Conservation (phyloP, 1,284 basidiomycete species). For the Apiotrichum gracile region DNA sequence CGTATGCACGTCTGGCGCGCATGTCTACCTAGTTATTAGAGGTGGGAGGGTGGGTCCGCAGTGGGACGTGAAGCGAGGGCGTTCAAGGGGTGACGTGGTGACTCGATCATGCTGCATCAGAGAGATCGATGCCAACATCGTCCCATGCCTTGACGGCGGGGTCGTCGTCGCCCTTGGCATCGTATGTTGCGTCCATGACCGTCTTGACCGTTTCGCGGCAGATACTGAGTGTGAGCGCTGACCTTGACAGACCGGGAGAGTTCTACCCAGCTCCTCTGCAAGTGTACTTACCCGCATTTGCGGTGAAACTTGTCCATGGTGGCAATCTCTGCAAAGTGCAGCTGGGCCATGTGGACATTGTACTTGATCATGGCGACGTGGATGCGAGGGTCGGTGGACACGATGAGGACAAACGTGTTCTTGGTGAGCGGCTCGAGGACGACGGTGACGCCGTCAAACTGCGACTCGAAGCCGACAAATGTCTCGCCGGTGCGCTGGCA, state of each 20-base stretch:
- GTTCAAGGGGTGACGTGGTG: too few species aligned
- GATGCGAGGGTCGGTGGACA: slow-evolving; percentile 79
- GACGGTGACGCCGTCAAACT: slow-evolving; percentile 65
- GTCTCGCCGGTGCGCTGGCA: slow-evolving; percentile 67
- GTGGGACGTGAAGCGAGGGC: background rate
- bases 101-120: too few species aligned
- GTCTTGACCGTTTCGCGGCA: slow-evolving; percentile 20
- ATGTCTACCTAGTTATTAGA: background rate
- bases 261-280: background rate
- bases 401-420: slow-evolving; percentile 82
- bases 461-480: slow-evolving; percentile 73
- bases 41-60: too few species aligned
- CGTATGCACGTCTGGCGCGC: background rate
- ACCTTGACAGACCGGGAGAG: too few species aligned
- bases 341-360: slow-evolving; percentile 48
- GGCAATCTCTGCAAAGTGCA: slow-evolving; percentile 49
- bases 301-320: slow-evolving; percentile 26
- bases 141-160: slow-evolving; percentile 35
- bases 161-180: slow-evolving; percentile 30
- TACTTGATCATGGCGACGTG: slow-evolving; percentile 52
- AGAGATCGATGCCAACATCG: slow-evolving; percentile 20
- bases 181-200: slow-evolving; percentile 30
- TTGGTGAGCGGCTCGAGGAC: slow-evolving; percentile 91
- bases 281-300: slow-evolving; percentile 40
- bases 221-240: slow-evolving; percentile 15